phyloP scores from a whole-genome alignment of 169 alveolate genomes.

The Fabrea salina region DNA sequence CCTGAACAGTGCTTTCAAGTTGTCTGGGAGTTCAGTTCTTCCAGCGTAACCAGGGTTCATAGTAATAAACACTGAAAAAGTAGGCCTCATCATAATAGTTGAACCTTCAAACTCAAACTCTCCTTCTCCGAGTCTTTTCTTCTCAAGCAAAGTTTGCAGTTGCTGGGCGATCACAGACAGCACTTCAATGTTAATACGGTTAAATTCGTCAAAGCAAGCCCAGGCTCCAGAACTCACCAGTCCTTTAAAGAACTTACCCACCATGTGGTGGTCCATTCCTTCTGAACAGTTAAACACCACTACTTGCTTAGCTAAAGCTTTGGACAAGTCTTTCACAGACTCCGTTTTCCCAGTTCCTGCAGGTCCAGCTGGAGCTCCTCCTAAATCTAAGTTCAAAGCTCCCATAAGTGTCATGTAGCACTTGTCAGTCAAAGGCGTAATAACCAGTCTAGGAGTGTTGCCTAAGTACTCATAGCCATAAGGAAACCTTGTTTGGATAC shows the following conservation, averaged over 20 bases:
- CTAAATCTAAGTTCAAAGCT: slow-evolving; percentile 80
- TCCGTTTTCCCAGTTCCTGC: slow-evolving; percentile 91
- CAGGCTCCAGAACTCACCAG: slow-evolving; percentile 88
- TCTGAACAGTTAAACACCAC: slow-evolving; percentile 89
- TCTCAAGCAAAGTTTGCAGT: slow-evolving; percentile 83
- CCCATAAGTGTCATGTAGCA: slow-evolving; percentile 89
- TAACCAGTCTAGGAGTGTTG: slow-evolving; percentile 82
- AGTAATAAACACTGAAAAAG: slow-evolving; percentile 87
- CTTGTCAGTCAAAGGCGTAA: slow-evolving; percentile 89
- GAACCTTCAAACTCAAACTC: slow-evolving; percentile 90
- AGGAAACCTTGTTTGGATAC: slow-evolving; percentile 85
- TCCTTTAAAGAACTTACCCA: slow-evolving; percentile 89
- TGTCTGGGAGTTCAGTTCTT: slow-evolving; percentile 86
- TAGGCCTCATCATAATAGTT: slow-evolving; percentile 71
- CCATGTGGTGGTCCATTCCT: slow-evolving; percentile 85
- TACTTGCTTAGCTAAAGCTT: slow-evolving; percentile 84
- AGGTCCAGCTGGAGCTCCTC: slow-evolving; percentile 92
- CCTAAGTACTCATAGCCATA: slow-evolving; percentile 90
- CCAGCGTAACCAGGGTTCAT: slow-evolving; percentile 93
- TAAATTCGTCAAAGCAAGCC: slow-evolving; percentile 89
- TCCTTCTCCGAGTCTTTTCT: slow-evolving; percentile 73
- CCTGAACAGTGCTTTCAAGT: slow-evolving; percentile 86
- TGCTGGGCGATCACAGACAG: slow-evolving; percentile 87
- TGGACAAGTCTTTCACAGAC: slow-evolving; percentile 87
- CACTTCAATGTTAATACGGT: slow-evolving; percentile 85